Evolutionary conservation across 257 asterid species (phyloP), one percentile per base, ranked within the genome.

Genomic region (Petrea volubilis): DNA sequence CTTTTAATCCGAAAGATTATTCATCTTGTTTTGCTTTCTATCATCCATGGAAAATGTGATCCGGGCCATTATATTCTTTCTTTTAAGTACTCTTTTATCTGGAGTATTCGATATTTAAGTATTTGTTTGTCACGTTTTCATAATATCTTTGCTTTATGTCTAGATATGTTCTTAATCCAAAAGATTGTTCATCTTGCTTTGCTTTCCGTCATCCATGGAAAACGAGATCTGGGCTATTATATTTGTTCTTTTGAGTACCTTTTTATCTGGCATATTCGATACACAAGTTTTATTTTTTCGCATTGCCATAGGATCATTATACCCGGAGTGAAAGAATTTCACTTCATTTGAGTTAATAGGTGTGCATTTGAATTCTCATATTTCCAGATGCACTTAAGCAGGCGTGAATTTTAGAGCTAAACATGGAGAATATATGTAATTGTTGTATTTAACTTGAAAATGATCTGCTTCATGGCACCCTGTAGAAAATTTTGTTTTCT

Each of bases 121-220:
- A 7, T 53, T 40, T 4, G n/a, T n/a, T n/a, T n/a, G n/a, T n/a
- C n/a, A n/a, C n/a, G n/a, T n/a, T n/a, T n/a, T n/a, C n/a, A n/a
- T n/a, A n/a, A n/a, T n/a, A n/a, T n/a, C n/a, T n/a, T n/a, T n/a
- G 79, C 74, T 50, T 64, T 72, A 24, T 64, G 25, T 41, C 50
- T 72, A 5, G 65, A 24, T 72, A 2, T 7, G 40, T 59, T 20
- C 55, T 65, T 25, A 6, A 23, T 60, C 27, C 31, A 23, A 55
- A 59, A 55, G 72, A 44, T 43, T 72, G 25, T 62, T 64, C 41
- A 18, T 71, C 61, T 57, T 46, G 61, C 46, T 44, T 36, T 71
- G 38, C 3, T 73, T 55, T 47, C 44, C 23, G 7, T 58, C 27
- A 12, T 4, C 9, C 43, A 38, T 38, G 43, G 9, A 38, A 38